These are phyloP conservation scores for Chytriomyces sp. DNA, from an alignment of 192 early-diverging fungal species.

Conservation along the genomic window DNA sequence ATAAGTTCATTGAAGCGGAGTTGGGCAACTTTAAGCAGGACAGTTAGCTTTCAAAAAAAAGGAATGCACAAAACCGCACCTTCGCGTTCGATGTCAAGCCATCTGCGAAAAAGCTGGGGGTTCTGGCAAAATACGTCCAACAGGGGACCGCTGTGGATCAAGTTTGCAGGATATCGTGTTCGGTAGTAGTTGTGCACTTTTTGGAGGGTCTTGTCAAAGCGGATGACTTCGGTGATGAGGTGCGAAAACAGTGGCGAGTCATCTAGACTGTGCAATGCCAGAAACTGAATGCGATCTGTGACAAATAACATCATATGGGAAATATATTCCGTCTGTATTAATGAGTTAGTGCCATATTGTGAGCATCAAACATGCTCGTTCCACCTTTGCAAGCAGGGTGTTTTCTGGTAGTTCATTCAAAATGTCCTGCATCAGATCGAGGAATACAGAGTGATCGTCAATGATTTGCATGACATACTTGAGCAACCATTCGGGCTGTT, in stretches of 20 bases:
- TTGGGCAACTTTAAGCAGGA: not conserved
- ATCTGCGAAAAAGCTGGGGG: not conserved
- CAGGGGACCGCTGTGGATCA: not conserved
- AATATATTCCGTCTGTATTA: slow-evolving; percentile 16
- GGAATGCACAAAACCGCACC: not conserved
- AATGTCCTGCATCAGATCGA: slow-evolving; percentile 12
- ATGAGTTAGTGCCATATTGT: not conserved
- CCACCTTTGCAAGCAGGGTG: not conserved
- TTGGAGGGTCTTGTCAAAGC: slow-evolving; percentile 20
- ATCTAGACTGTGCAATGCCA: not conserved
- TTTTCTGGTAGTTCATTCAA: slow-evolving; percentile 4
- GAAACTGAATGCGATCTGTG: not conserved
- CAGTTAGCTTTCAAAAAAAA: not conserved
- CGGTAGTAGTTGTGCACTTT: slow-evolving; percentile 7
- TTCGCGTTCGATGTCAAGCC: slow-evolving; percentile 12
- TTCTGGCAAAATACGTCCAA: slow-evolving; percentile 6
- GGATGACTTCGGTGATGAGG: slow-evolving; percentile 19
- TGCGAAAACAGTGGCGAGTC: slow-evolving; percentile 11
- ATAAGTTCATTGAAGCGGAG: slow-evolving; percentile 2
- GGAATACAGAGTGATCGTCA: slow-evolving; percentile 4
- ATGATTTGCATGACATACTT: slow-evolving; percentile 3
- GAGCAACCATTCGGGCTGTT: slow-evolving; percentile 28
- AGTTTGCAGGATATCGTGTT: not conserved
- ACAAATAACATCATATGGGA: slow-evolving; percentile 11
- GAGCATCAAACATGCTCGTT: too few species aligned